Percentiles rank a stretch among this genome's conserved stretches.
Evolutionary conservation across 306 rosid genomes (phyloP).

Genomic region (Vigna trinervia): DNA sequence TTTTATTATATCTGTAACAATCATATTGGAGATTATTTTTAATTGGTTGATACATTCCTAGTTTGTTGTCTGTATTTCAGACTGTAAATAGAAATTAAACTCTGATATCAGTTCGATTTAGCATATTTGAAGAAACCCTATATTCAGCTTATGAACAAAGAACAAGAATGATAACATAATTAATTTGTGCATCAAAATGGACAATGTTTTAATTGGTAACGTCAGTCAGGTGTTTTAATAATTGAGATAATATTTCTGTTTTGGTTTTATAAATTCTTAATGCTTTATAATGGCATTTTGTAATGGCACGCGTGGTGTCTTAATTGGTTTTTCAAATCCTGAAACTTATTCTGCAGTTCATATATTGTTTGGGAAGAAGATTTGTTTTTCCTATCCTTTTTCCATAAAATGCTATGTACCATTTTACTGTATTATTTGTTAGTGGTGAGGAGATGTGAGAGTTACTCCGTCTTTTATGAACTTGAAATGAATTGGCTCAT

Average conservation of each 20-base stretch:
- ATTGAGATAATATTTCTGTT: neutral
- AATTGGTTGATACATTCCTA: neutral
- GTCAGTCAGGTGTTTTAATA: neutral
- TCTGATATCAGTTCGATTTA: neutral
- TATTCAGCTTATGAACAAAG: neutral
- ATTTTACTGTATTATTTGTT: slow-evolving; percentile 31
- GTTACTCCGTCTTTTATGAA: neutral
- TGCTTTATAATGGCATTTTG: slow-evolving; percentile 29
- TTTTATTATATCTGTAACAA: neutral
- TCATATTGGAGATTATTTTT: neutral
- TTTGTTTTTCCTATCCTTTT: neutral
- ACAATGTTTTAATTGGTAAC: neutral
- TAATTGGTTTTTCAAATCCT: slow-evolving; percentile 20
- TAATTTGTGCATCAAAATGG: neutral
- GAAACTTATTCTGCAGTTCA: neutral
- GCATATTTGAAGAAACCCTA: neutral
- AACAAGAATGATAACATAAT: neutral
- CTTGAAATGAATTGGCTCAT: slow-evolving; percentile 12
- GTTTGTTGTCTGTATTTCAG: neutral
- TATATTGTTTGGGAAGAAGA: slow-evolving; percentile 8
- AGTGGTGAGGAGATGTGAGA: neutral
- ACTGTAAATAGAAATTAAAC: neutral
- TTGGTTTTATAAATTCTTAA: slow-evolving; percentile 20
- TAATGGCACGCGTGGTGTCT: slow-evolving; percentile 10
- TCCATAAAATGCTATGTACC: neutral